Evolutionary conservation across 139 green algal species (phyloP).

Genomic region (Coelastrella sp.): DNA sequence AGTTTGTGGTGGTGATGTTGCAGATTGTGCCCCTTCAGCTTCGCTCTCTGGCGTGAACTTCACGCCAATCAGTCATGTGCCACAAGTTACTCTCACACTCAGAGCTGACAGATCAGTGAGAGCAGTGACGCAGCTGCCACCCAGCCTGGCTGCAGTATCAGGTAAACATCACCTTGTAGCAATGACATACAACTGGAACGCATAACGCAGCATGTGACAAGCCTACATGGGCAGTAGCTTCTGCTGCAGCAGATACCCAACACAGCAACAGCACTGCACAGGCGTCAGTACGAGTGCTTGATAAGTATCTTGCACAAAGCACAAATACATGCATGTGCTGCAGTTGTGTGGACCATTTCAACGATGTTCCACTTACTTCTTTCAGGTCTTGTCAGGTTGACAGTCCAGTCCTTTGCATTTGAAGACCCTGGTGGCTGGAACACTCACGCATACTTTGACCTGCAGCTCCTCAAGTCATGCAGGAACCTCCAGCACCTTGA

Average conservation of each 20-base stretch:
- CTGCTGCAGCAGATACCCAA: too few species aligned
- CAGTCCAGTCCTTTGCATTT: conserved; percentile 35
- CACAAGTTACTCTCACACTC: conserved; percentile 34
- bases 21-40: background rate
- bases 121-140: conserved; percentile 14
- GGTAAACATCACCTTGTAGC: background rate
- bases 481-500: conserved; percentile 9
- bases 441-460: conserved; percentile 29
- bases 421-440: conserved; percentile 47
- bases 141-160: background rate
- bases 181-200: background rate
- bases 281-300: too few species aligned
- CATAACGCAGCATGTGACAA: too few species aligned
- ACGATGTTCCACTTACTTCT: too few species aligned
- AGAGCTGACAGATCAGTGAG: conserved; percentile 32
- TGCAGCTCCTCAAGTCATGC: background rate
- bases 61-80: conserved; percentile 30
- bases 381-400: conserved; percentile 25
- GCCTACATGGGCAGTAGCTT: too few species aligned
- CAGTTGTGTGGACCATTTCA: too few species aligned
- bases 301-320: too few species aligned
- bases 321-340: too few species aligned
- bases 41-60: conserved; percentile 16
- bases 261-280: too few species aligned
- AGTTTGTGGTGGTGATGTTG: background rate